Evolutionary conservation across 1,139 yeast species (phyloP).

Genomic region (Candida gigantensis): DNA sequence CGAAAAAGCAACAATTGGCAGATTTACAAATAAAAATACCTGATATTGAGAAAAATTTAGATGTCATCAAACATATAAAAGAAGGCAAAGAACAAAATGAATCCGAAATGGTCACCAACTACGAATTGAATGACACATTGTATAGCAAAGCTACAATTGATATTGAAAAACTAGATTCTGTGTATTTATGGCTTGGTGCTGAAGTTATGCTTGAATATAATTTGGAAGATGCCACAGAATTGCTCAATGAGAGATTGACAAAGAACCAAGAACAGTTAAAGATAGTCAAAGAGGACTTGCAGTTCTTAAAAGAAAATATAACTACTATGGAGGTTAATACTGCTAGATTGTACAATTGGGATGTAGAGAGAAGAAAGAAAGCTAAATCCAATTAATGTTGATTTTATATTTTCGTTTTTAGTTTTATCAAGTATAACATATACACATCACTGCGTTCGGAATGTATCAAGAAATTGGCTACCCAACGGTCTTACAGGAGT

Average conservation of each 20-base stretch:
- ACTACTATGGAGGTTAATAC: constrained; percentile 98
- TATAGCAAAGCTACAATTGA: constrained; percentile 80
- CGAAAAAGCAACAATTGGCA: constrained; percentile 67
- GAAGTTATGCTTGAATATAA: constrained; percentile 97
- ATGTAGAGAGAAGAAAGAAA: constrained; percentile 77
- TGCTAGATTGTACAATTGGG: constrained; percentile 95
- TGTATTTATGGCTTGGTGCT: constrained; percentile 94
- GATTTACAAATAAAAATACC: constrained; percentile 80
- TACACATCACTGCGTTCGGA: constrained; percentile 35
- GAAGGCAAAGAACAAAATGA: constrained; percentile 42
- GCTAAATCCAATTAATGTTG: constrained; percentile 20
- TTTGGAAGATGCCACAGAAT: constrained; percentile 76
- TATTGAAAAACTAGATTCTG: constrained; percentile 46
- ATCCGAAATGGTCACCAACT: constrained; percentile 62
- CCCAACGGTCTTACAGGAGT: constrained; percentile 62
- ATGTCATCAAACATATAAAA: constrained; percentile 64
- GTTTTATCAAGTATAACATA: neutral
- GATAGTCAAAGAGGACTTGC: constrained; percentile 79
- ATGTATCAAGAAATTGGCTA: constrained; percentile 58
- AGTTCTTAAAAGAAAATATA: constrained; percentile 84
- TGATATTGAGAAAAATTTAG: constrained; percentile 81
- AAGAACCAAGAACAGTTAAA: constrained; percentile 62
- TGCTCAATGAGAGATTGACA: constrained; percentile 62
- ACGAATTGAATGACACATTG: constrained; percentile 89
- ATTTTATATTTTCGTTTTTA: neutral